phyloP scores from a whole-genome alignment of 2,329 filamentous ascomycete genomes.

The Aspergillus calidoustus region DNA sequence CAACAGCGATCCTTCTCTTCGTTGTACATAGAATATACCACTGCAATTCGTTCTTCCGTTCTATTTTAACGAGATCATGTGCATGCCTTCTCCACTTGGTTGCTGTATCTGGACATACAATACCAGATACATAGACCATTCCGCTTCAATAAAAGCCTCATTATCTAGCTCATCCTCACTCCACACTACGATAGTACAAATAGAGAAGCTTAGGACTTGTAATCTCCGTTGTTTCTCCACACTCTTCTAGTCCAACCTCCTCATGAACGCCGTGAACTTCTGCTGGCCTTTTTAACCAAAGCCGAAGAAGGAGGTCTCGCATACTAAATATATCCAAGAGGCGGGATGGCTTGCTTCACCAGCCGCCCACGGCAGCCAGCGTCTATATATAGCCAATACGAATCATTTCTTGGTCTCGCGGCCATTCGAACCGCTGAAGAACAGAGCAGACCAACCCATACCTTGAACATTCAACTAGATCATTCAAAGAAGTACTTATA shows the following conservation, averaged over 20 bases:
- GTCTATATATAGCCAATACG: not conserved
- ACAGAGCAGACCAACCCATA: too few species aligned
- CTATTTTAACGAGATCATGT: conserved; percentile 7
- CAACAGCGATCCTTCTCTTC: not conserved
- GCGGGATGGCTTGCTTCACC: not conserved
- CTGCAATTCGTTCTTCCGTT: not conserved
- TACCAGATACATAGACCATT: not conserved
- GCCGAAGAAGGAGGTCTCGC: too few species aligned
- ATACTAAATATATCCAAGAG: not conserved
- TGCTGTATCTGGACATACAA: not conserved
- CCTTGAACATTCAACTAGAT: too few species aligned
- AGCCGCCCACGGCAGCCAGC: not conserved
- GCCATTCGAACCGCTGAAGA: too few species aligned
- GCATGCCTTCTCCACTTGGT: not conserved
- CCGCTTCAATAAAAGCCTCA: not conserved
- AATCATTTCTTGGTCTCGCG: too few species aligned
- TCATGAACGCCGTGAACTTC: not conserved
- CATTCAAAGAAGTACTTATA: too few species aligned
- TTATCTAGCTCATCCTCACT: not conserved
- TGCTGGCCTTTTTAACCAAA: not conserved
- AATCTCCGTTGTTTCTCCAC: not conserved
- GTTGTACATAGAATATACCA: conserved; percentile 15
- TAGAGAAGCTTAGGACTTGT: not conserved
- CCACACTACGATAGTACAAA: not conserved
- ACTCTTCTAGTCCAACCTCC: not conserved